Percentiles rank a stretch among this genome's conserved stretches.
Evolutionary conservation across 2,329 filamentous ascomycete genomes (phyloP).

Genomic region (Ophiocordyceps sinensis): DNA sequence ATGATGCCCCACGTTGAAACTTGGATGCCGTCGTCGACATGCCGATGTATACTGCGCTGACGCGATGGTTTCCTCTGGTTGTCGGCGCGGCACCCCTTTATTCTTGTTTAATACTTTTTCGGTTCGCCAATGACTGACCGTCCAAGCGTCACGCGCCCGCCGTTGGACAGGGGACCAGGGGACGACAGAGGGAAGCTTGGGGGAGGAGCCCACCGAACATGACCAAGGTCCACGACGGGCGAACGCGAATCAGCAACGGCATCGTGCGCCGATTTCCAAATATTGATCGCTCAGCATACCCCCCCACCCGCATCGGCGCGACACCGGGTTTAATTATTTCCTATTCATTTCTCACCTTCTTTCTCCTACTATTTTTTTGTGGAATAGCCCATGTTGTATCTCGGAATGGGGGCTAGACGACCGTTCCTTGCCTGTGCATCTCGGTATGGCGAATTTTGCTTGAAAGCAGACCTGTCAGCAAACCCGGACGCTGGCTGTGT

Average conservation of each 20-base stretch:
- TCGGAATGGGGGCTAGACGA: neutral
- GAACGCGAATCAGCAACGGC: neutral
- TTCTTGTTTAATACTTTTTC: conserved; percentile 3
- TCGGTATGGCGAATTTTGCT: neutral
- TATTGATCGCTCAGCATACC: neutral
- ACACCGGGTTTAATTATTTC: neutral
- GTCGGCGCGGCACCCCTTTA: neutral
- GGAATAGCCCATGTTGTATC: neutral
- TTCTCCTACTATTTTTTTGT: neutral
- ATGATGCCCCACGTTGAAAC: neutral
- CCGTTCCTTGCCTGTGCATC: neutral
- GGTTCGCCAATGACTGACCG: neutral
- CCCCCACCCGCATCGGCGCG: neutral
- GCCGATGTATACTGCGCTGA: neutral
- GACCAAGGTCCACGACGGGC: neutral
- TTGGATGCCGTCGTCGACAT: neutral
- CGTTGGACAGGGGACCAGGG: too few relatives aligned
- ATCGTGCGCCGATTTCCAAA: neutral
- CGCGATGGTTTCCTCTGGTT: neutral
- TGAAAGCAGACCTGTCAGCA: too few relatives aligned
- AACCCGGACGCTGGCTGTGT: too few relatives aligned
- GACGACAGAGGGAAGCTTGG: neutral
- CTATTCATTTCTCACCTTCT: neutral
- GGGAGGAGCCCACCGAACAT: neutral
- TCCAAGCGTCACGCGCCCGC: neutral